Base-by-base conservation (phyloP, 441 rosid genomes). In the Brassica hybrid region DNA sequence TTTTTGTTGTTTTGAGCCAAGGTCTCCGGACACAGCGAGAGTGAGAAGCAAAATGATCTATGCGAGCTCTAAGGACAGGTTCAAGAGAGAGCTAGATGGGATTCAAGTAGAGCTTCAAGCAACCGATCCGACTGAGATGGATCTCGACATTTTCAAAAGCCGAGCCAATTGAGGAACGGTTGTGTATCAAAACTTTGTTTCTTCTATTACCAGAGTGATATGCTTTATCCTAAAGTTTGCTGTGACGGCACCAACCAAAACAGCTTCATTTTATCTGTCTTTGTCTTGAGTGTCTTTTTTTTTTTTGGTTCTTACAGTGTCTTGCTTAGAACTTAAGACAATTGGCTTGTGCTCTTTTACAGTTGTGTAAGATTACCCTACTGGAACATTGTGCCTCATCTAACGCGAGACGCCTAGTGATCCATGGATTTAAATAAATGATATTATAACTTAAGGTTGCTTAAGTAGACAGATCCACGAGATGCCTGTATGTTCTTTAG, bases 1-100 rank as follows among this genome's bases (percentile, higher is more conserved):
- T 56, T 17, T 0, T 13, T 56, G 14, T 16, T 60, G 34, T 23
- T 59, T 21, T 50, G 65, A 56, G 9, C 25, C 25, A 19, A 86
- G 89, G 89, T 86, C 80, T 30, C 88, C 89, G 58, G 87, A 83
- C 18, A 80, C 85, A 5, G 72, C 89, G 18, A 83, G 76, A 80
- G 89, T 84, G 58, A 80, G 89, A 72, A 84, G 84, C 85, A 86
- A 86, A 84, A 86, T 86, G 89, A 84, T 84, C 65, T 86, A 86
- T 27, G 89, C 89, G 1, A 86, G 89, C 73, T 84, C 87, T 1
- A 85, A 86, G 74, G 89, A 86, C 63, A 78, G 87, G 71, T 86
- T 81, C 79, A 85, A 80, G 88, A 78, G 85, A 63, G 87, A 85
- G 23, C 80, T 84, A 3, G 86, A 83, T 17, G 88, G 88, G 4